A percentile compares a stretch with the other conserved stretches of the same genome.
phyloP scores from a whole-genome alignment of 1,284 basidiomycete genomes.

The Ustilago loliicola region DNA sequence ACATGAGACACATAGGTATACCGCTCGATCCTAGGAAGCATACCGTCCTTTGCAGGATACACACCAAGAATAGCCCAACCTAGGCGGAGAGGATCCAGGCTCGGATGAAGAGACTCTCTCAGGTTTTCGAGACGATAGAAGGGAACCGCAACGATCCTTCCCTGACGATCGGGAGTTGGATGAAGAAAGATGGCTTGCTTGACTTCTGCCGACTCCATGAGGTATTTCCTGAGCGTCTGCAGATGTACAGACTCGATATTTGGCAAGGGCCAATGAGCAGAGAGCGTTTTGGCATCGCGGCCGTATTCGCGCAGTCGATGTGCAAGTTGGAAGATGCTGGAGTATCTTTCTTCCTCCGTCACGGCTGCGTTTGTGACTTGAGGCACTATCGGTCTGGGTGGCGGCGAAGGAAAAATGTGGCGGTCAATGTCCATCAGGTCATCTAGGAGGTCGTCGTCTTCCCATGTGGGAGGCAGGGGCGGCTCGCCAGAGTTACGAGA shows the following conservation, averaged over 20 bases:
- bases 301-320: no score
- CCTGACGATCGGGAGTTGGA: conserved; percentile 4
- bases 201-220: neutral
- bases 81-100: neutral
- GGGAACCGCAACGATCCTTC: conserved; percentile 9
- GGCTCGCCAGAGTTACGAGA: neutral
- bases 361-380: neutral
- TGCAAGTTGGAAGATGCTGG: no score
- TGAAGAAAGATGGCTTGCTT: conserved; percentile 2
- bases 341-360: neutral
- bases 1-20: conserved; percentile 5
- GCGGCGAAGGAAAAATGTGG: neutral
- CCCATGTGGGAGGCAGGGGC: neutral
- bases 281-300: no score
- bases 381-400: neutral
- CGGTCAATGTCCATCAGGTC: neutral
- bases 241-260: no score
- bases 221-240: no score
- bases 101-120: neutral
- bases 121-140: neutral
- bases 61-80: conserved; percentile 13
- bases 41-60: neutral
- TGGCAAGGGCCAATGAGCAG: no score
- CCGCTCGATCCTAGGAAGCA: conserved; percentile 5
- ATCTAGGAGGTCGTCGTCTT: neutral